A percentile compares a stretch with the other conserved stretches of the same genome.
Conservation (phyloP, 176 grass and related monocot species). For the Pharus latifolius region DNA sequence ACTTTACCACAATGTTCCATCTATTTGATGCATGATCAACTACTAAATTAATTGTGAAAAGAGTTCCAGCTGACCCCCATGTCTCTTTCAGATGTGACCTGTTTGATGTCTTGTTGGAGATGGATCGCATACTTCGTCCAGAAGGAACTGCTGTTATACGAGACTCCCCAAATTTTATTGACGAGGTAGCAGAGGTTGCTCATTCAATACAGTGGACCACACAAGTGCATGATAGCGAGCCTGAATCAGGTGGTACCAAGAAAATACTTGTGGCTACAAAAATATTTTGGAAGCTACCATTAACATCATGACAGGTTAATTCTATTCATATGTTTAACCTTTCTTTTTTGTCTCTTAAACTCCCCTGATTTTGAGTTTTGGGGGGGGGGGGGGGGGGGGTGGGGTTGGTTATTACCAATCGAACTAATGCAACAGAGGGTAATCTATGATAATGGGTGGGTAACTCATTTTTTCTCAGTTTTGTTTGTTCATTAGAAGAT, state of each 20-base stretch:
- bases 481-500: background rate
- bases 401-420: background rate
- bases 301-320: slow-evolving; percentile 27
- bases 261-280: slow-evolving; percentile 89
- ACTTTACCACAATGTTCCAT: background rate
- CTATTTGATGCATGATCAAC: background rate
- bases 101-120: slow-evolving; percentile 87
- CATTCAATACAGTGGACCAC: slow-evolving; percentile 55
- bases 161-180: slow-evolving; percentile 49
- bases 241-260: slow-evolving; percentile 35
- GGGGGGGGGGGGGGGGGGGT: background rate
- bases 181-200: slow-evolving; percentile 48
- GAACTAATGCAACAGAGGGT: slow-evolving; percentile 14
- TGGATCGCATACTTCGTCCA: slow-evolving; percentile 91
- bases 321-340: slow-evolving; percentile 10
- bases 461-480: background rate
- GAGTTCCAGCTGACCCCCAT: background rate
- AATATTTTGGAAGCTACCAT: slow-evolving; percentile 68
- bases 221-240: slow-evolving; percentile 53
- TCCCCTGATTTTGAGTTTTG: slow-evolving; percentile 23
- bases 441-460: background rate
- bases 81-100: slow-evolving; percentile 64
- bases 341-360: background rate
- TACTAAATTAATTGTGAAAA: background rate
- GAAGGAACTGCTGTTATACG: slow-evolving; percentile 79